Evolutionary conservation across 2,329 filamentous ascomycete species (phyloP), one percentile per base, ranked within the genome.

Genomic region (Fusarium cyanostomum): DNA sequence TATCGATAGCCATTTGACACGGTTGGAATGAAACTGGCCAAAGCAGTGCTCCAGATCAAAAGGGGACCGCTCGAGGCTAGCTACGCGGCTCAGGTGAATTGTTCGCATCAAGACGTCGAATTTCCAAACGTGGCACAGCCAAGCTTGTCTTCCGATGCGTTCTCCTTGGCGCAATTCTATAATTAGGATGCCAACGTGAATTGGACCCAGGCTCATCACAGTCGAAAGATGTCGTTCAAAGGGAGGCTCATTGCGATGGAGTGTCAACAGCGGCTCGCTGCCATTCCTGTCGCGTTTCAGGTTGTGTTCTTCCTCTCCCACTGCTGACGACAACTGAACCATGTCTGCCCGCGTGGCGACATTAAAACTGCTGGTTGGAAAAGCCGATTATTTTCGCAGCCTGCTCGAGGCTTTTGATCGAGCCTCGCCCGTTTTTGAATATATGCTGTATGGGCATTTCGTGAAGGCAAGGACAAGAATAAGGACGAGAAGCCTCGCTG

Each of bases 401-500:
- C 3, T 75, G 70, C 42, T 74, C 73, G 1, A 66, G 69, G 56
- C 73, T 0, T 45, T 75, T 3, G 64, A 69, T 2, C 62, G 73
- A 8, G 65, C 61, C 3, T 74, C 71, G 2, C 53, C 67, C 0
- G 72, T 74, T 2, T 73, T 74, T 44, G 71, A 67, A 10, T 58
- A 62, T 1, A 73, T 75, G 73, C 60, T 75, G 0, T 68, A 68
- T 33, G 70, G 72, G 6, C 46, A 64, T 13, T 74, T 74, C 33
- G 51, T 56, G 7, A 72, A 75, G 39, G 64, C 68, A 12, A 54
- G 38, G 13, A 34, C 52, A 7, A 56, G 55, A 8, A 10, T 33
- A 1, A 24, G 5, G 71, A 74, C 43, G 72, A 74, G 39, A 64
- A 63, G 13, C 69, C 70, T 8, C 66, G 74, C 8, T 75, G 73